Evolutionary conservation across 768 basidiomycete genomes (phyloP).

Genomic region (Hygrocybe coccinea): DNA sequence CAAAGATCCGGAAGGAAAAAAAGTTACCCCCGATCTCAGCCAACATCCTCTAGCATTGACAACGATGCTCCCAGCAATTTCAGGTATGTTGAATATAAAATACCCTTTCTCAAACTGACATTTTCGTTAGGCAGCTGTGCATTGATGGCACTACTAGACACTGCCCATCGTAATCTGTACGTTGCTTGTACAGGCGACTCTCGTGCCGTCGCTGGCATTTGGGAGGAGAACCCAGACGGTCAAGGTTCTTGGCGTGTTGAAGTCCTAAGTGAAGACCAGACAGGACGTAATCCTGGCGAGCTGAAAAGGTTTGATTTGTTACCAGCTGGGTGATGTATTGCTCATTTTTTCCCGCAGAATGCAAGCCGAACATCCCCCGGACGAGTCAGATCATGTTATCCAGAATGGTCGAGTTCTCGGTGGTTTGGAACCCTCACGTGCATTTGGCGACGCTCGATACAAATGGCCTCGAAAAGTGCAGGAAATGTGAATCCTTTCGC

Average conservation of each 20-base stretch:
- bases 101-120: constrained; percentile 11
- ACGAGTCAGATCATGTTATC: constrained; percentile 70
- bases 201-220: constrained; percentile 91
- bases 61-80: constrained; percentile 78
- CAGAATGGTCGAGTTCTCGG: constrained; percentile 79
- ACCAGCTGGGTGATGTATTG: not conserved
- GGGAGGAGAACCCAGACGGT: constrained; percentile 65
- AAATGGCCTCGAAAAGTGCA: constrained; percentile 79
- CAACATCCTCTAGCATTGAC: constrained; percentile 65
- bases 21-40: constrained; percentile 59
- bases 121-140: constrained; percentile 74
- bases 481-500: constrained; percentile 45
- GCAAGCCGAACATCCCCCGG: constrained; percentile 74
- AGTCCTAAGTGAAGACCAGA: constrained; percentile 94
- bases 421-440: constrained; percentile 79
- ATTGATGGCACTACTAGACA: constrained; percentile 82
- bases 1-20: constrained; percentile 46
- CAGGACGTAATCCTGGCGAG: constrained; percentile 86
- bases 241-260: constrained; percentile 84
- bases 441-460: constrained; percentile 87
- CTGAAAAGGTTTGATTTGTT: constrained; percentile 56
- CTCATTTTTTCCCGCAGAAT: constrained; percentile 42
- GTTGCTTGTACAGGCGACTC: constrained; percentile 92
- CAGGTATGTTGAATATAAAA: constrained; percentile 41
- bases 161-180: constrained; percentile 74